Percentiles rank a stretch among this genome's conserved stretches.
Evolutionary conservation across 305 asterid genomes (phyloP).

Genomic region (Rubia occidens): DNA sequence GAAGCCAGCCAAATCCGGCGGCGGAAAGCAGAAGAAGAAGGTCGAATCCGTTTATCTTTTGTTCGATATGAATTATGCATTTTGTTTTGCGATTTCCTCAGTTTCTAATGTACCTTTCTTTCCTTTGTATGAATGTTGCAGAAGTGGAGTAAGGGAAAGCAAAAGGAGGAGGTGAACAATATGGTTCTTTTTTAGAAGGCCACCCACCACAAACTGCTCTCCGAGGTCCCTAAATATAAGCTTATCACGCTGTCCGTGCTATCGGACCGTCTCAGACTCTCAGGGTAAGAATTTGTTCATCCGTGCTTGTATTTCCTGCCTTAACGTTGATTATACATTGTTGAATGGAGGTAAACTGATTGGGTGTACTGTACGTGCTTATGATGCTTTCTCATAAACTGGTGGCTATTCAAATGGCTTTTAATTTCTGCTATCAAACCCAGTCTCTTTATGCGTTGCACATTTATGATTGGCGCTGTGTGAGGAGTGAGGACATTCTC

Average conservation of each 20-base stretch:
- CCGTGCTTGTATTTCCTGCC: too few species aligned
- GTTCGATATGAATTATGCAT: not conserved
- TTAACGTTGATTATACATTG: too few species aligned
- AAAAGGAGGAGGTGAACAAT: slow-evolving; percentile 6
- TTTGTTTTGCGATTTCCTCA: too few species aligned
- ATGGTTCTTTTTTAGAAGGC: not conserved
- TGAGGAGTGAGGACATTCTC: too few species aligned
- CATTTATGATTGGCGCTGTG: too few species aligned
- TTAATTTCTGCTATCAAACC: too few species aligned
- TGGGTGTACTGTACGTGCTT: too few species aligned
- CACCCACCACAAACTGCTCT: not conserved
- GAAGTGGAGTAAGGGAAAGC: slow-evolving; percentile 10
- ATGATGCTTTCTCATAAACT: too few species aligned
- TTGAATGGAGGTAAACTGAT: too few species aligned
- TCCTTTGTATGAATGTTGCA: not conserved
- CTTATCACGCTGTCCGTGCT: not conserved
- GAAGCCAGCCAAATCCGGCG: slow-evolving; percentile 1
- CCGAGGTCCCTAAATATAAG: slow-evolving; percentile 1
- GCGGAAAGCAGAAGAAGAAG: slow-evolving; percentile 9
- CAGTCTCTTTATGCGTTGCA: too few species aligned
- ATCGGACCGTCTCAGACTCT: slow-evolving; percentile 2
- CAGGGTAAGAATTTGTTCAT: not conserved
- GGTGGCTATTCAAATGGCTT: too few species aligned
- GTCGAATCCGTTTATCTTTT: not conserved
- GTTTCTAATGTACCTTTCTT: too few species aligned